phyloP scores from a whole-genome alignment of 257 asterid genomes.

The Striga asiatica region DNA sequence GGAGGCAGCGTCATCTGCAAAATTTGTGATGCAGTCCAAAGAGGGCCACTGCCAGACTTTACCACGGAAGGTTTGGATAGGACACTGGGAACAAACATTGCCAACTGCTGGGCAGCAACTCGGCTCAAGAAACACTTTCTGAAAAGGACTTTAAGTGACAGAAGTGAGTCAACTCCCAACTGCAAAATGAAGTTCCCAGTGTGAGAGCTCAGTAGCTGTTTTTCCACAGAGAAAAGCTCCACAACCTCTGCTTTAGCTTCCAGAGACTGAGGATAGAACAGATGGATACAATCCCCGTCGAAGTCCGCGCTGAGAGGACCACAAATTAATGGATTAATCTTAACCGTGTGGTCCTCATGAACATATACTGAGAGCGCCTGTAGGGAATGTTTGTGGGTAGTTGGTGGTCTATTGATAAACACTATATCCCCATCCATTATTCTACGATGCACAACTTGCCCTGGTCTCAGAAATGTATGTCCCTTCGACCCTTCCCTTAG shows the following conservation, averaged over 20 bases:
- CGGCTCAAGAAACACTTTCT: slow-evolving; percentile 33
- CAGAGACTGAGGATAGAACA: slow-evolving; percentile 89
- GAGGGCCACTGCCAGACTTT: slow-evolving; percentile 45
- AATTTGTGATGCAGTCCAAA: slow-evolving; percentile 79
- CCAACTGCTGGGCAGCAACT: slow-evolving; percentile 63
- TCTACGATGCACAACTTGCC: slow-evolving; percentile 85
- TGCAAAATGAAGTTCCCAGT: slow-evolving; percentile 94
- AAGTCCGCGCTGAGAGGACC: slow-evolving; percentile 96
- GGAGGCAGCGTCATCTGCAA: slow-evolving; percentile 65
- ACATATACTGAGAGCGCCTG: slow-evolving; percentile 79
- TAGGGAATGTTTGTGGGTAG: slow-evolving; percentile 93
- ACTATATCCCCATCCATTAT: slow-evolving; percentile 95
- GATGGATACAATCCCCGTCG: slow-evolving; percentile 87
- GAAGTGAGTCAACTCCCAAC: slow-evolving; percentile 63
- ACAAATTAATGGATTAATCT: slow-evolving; percentile 89
- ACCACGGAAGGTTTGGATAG: slow-evolving; percentile 52
- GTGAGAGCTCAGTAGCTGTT: slow-evolving; percentile 90
- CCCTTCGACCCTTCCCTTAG: slow-evolving; percentile 91
- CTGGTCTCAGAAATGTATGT: slow-evolving; percentile 80
- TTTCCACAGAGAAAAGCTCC: slow-evolving; percentile 93
- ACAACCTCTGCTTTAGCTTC: slow-evolving; percentile 93
- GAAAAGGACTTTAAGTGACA: slow-evolving; percentile 63
- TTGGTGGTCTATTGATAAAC: slow-evolving; percentile 91
- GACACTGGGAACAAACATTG: slow-evolving; percentile 53
- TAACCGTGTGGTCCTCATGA: slow-evolving; percentile 86